Percentiles rank a stretch among this genome's conserved stretches.
Evolutionary conservation across 2,329 filamentous ascomycete genomes (phyloP).

Genomic region (Fusarium begoniae): DNA sequence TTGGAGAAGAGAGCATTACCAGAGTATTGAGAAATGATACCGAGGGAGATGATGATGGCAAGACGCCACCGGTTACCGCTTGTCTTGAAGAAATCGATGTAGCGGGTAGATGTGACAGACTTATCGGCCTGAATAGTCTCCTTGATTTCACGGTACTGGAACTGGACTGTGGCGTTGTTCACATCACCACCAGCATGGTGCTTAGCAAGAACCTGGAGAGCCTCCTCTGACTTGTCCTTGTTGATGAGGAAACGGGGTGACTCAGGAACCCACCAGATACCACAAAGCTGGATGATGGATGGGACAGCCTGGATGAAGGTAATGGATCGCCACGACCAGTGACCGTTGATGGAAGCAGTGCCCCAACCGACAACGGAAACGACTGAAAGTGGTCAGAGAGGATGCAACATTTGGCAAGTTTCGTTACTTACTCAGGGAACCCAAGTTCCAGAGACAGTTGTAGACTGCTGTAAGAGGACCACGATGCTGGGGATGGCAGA

Average conservation of each 20-base stretch:
- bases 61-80: conserved; percentile 72
- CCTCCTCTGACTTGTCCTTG: conserved; percentile 70
- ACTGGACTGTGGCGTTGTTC: conserved; percentile 69
- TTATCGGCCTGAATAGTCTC: conserved; percentile 69
- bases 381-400: conserved; percentile 41
- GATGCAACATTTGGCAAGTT: neutral
- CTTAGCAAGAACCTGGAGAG: conserved; percentile 67
- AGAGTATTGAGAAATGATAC: conserved; percentile 73
- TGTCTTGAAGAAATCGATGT: conserved; percentile 69
- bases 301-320: conserved; percentile 71
- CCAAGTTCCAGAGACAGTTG: conserved; percentile 74
- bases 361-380: conserved; percentile 72
- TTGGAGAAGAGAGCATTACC: conserved; percentile 75
- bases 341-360: conserved; percentile 63
- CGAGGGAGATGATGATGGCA: conserved; percentile 68
- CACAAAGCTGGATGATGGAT: conserved; percentile 68
- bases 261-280: conserved; percentile 75
- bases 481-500: conserved; percentile 75
- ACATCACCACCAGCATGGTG: conserved; percentile 70
- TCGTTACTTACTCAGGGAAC: conserved; percentile 51
- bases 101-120: conserved; percentile 58
- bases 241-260: conserved; percentile 72
- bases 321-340: conserved; percentile 75
- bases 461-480: conserved; percentile 72
- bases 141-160: conserved; percentile 73